A percentile compares a stretch with the other conserved stretches of the same genome.
phyloP scores from a whole-genome alignment of 139 green algal genomes.

The Gonium pectorale region DNA sequence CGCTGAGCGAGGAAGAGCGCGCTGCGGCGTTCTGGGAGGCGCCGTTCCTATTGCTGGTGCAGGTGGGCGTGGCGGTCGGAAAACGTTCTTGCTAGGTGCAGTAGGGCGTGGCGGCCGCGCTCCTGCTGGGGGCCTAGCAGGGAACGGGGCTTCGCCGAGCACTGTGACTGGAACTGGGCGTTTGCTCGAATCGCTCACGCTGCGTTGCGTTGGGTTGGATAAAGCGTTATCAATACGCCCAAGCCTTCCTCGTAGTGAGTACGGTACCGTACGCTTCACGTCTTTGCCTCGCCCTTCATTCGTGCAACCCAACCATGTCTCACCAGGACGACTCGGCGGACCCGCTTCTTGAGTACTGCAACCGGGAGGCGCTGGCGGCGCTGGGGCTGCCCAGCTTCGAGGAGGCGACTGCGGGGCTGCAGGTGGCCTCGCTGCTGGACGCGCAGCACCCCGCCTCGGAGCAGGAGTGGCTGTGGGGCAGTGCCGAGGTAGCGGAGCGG shows the following conservation, averaged over 20 bases:
- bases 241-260: too few species aligned
- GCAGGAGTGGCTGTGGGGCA: conserved; percentile 39
- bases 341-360: conserved; percentile 61
- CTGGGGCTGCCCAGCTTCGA: conserved; percentile 36
- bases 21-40: conserved; percentile 53
- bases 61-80: background rate
- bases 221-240: too few species aligned
- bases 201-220: too few species aligned
- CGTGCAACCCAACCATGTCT: background rate
- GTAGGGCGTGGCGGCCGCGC: too few species aligned
- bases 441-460: background rate
- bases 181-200: too few species aligned
- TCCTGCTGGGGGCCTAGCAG: too few species aligned
- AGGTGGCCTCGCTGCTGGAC: conserved; percentile 1
- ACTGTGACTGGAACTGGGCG: too few species aligned
- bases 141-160: too few species aligned
- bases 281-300: too few species aligned
- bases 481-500: conserved; percentile 13
- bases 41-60: conserved; percentile 59
- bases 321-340: conserved; percentile 55
- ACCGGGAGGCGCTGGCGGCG: conserved; percentile 42
- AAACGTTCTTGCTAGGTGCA: too few species aligned
- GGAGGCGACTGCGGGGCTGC: conserved; percentile 23
- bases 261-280: too few species aligned
- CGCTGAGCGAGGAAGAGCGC: conserved; percentile 55